A percentile compares a stretch with the other conserved stretches of the same genome.
Conservation (phyloP, 306 rosid genomes). For the Ziziphus jujuba region DNA sequence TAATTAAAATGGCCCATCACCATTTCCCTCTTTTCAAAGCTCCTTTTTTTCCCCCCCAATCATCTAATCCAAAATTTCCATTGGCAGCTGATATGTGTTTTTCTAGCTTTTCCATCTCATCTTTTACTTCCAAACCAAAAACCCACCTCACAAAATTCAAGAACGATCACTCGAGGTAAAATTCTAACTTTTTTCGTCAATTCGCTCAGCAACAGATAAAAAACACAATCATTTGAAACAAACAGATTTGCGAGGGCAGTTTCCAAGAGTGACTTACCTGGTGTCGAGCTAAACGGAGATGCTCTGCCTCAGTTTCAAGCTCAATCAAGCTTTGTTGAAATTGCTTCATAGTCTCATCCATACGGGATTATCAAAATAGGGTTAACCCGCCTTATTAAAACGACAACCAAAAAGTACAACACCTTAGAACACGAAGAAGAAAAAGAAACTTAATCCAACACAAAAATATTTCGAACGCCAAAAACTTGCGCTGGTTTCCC, state of each 20-base stretch:
- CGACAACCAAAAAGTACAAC: not conserved
- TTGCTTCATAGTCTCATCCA: conserved; percentile 55
- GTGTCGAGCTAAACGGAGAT: conserved; percentile 66
- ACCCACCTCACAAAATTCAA: not conserved
- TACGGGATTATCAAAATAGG: conserved; percentile 20
- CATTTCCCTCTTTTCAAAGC: not conserved
- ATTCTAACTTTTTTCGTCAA: not conserved
- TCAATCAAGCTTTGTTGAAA: conserved; percentile 52
- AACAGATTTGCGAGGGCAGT: too few relatives aligned
- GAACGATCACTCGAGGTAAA: not conserved
- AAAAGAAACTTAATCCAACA: too few relatives aligned
- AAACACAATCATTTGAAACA: too few relatives aligned
- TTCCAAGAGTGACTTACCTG: conserved; percentile 38
- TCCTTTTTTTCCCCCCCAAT: not conserved
- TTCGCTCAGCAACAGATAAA: too few relatives aligned
- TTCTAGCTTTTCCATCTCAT: not conserved
- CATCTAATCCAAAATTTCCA: not conserved
- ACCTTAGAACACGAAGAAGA: not conserved
- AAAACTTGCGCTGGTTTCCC: too few relatives aligned
- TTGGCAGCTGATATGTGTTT: not conserved
- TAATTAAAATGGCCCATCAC: not conserved
- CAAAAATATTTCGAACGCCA: too few relatives aligned
- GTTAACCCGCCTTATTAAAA: not conserved
- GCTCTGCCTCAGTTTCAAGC: conserved; percentile 77
- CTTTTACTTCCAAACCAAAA: not conserved